Evolutionary conservation across 148 eudicot species (phyloP).

Genomic region (Cornus controversa): DNA sequence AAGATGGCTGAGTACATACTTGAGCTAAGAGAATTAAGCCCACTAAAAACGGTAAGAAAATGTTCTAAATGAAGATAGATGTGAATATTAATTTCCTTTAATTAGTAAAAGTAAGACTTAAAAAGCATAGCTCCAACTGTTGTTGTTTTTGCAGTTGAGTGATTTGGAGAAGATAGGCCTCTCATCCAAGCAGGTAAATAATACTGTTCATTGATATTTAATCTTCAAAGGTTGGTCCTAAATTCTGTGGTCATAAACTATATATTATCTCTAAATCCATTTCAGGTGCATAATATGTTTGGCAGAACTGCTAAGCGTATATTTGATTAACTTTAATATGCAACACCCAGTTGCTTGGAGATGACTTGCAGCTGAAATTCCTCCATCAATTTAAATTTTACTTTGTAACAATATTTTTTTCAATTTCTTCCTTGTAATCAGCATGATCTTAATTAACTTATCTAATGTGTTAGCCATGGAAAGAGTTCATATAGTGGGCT

Average conservation of each 20-base stretch:
- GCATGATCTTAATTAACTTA: too few relatives aligned
- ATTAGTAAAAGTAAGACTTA: neutral
- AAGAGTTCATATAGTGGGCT: too few relatives aligned
- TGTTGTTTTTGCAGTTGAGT: constrained; percentile 45
- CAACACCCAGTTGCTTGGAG: constrained; percentile 22
- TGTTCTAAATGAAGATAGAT: too few relatives aligned
- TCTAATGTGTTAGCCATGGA: too few relatives aligned
- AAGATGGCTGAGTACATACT: constrained; percentile 77
- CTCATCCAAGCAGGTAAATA: constrained; percentile 72
- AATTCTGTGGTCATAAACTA: neutral
- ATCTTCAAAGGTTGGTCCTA: neutral
- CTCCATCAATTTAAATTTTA: neutral
- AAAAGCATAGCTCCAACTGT: neutral
- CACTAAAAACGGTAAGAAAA: constrained; percentile 67
- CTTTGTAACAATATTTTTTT: neutral
- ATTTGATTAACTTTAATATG: constrained; percentile 26
- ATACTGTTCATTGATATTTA: too few relatives aligned
- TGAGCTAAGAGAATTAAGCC: constrained; percentile 75
- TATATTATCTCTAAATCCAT: neutral
- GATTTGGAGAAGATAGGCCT: constrained; percentile 90
- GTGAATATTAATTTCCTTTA: neutral
- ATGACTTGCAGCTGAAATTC: neutral
- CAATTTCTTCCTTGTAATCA: neutral
- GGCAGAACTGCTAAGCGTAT: constrained; percentile 58
- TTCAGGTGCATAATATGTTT: constrained; percentile 69